A percentile compares a stretch with the other conserved stretches of the same genome.
These are phyloP conservation scores for Borealophlyctis nickersoniae DNA, from an alignment of 192 early-diverging fungal species.

Conservation along the genomic window DNA sequence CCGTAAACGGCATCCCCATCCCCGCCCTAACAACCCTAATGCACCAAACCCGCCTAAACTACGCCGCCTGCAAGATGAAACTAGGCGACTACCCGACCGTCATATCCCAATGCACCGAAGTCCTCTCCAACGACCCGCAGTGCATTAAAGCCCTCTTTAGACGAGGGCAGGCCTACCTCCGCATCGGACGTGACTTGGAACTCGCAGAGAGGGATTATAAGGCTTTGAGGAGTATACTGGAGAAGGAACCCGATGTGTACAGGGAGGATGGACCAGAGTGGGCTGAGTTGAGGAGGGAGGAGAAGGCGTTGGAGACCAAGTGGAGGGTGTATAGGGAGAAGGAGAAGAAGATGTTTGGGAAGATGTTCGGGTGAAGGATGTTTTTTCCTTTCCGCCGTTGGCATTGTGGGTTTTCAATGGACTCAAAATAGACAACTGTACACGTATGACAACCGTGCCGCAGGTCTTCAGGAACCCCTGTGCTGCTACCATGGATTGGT, in stretches of 20 bases:
- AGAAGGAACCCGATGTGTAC: background rate
- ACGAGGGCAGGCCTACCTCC: constrained; percentile 44
- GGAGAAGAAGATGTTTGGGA: constrained; percentile 49
- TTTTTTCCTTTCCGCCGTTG: too few relatives aligned
- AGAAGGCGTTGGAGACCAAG: constrained; percentile 34
- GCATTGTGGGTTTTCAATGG: too few relatives aligned
- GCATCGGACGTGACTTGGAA: constrained; percentile 53
- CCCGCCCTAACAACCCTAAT: constrained; percentile 25
- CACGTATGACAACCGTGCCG: too few relatives aligned
- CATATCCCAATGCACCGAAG: constrained; percentile 45
- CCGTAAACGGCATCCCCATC: constrained; percentile 23
- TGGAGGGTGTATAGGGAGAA: constrained; percentile 31
- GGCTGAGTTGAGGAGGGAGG: constrained; percentile 37
- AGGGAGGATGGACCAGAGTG: constrained; percentile 29
- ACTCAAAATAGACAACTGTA: too few relatives aligned
- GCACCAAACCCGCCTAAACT: constrained; percentile 43
- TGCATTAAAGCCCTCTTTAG: constrained; percentile 54
- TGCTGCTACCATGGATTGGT: too few relatives aligned
- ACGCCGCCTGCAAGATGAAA: constrained; percentile 53
- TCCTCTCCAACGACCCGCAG: constrained; percentile 38
- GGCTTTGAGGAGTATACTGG: constrained; percentile 21
- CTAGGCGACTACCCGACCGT: constrained; percentile 42
- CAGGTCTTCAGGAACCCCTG: too few relatives aligned
- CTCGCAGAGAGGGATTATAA: constrained; percentile 46
- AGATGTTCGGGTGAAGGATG: constrained; percentile 41